Percentiles rank a stretch among this genome's conserved stretches.
Evolutionary conservation across 495 filamentous ascomycete species (phyloP).

Genomic region (Tuber indicum): DNA sequence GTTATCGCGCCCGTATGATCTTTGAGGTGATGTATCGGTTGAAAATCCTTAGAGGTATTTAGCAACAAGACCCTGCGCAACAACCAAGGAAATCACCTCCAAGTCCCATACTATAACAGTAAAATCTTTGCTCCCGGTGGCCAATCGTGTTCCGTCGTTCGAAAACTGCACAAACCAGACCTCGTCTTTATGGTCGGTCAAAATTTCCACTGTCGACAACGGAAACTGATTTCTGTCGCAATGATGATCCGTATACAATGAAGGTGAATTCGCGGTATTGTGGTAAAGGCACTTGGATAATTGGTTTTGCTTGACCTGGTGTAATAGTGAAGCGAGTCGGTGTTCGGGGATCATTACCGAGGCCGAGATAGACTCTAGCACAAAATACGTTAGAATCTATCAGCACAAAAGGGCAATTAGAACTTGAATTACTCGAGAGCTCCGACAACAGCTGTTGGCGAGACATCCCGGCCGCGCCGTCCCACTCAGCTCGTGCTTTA

Average conservation of each 20-base stretch:
- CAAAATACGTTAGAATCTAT: constrained; percentile 21
- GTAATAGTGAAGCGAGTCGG: constrained; percentile 75
- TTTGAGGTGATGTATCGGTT: constrained; percentile 56
- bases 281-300: constrained; percentile 82
- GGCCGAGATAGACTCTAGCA: constrained; percentile 79
- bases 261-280: constrained; percentile 69
- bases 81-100: constrained; percentile 36
- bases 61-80: constrained; percentile 12
- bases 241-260: constrained; percentile 79
- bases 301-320: constrained; percentile 73
- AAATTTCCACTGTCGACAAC: constrained; percentile 55
- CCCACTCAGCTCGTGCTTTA: constrained; percentile 75
- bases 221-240: constrained; percentile 81
- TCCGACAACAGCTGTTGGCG: constrained; percentile 68
- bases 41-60: constrained; percentile 48
- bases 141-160: constrained; percentile 75
- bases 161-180: constrained; percentile 90
- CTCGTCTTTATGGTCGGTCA: constrained; percentile 73
- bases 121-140: constrained; percentile 69
- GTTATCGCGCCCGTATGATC: constrained; percentile 63
- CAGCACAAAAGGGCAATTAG: background rate
- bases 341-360: constrained; percentile 98
- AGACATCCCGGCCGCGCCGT: constrained; percentile 74
- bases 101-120: constrained; percentile 79
- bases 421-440: constrained; percentile 59